Conservation (phyloP, 495 filamentous ascomycete species). For the Aspergillus biplanus region DNA sequence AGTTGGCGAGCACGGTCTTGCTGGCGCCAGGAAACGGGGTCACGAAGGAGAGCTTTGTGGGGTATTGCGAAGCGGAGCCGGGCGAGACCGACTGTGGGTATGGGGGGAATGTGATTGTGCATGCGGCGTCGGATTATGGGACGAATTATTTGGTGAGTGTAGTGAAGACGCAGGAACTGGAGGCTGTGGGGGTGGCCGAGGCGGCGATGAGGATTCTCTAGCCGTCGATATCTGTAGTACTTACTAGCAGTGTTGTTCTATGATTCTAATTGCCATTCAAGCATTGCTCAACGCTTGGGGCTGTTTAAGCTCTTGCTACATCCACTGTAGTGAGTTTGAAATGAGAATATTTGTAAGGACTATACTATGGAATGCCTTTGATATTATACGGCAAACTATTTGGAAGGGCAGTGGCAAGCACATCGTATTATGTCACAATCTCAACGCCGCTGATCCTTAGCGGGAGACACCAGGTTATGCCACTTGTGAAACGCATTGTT, state of each 20-base stretch:
- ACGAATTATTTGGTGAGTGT: conserved; percentile 31
- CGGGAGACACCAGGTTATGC: conserved; percentile 17
- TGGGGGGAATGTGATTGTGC: conserved; percentile 30
- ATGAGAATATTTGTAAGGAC: too few relatives aligned
- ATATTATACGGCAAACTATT: too few relatives aligned
- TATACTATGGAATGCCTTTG: too few relatives aligned
- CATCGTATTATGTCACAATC: too few relatives aligned
- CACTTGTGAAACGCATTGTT: conserved; percentile 47
- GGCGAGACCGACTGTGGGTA: conserved; percentile 26
- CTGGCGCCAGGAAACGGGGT: conserved; percentile 18
- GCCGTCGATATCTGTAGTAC: too few relatives aligned
- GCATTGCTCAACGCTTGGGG: too few relatives aligned
- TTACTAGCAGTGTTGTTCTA: too few relatives aligned
- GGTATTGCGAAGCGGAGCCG: conserved; percentile 23
- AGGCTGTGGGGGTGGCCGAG: conserved; percentile 25
- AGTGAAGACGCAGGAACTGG: conserved; percentile 22
- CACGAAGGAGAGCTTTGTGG: conserved; percentile 21
- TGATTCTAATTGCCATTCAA: too few relatives aligned
- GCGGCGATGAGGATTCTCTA: too few relatives aligned
- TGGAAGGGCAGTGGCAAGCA: too few relatives aligned
- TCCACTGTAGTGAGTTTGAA: too few relatives aligned
- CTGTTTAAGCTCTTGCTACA: too few relatives aligned
- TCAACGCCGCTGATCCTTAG: not conserved
- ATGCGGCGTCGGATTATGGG: conserved; percentile 21
- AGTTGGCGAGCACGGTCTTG: conserved; percentile 22